Base-by-base conservation (phyloP, 2,329 filamentous ascomycete genomes). In the Calonectria crousiana region DNA sequence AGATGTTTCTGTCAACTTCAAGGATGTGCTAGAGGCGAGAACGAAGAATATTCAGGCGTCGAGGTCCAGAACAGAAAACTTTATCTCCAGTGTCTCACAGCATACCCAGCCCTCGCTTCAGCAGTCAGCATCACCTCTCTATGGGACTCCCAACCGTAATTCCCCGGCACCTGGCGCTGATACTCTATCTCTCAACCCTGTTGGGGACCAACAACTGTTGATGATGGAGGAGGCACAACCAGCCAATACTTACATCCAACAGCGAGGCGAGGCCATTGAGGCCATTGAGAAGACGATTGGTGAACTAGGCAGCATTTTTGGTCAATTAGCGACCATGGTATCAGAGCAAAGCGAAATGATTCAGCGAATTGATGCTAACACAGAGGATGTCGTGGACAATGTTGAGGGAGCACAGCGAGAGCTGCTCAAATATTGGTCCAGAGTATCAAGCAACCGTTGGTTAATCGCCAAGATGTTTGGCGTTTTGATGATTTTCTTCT, bases 31-130 rank as follows among this genome's bases (percentile, higher is more conserved):
- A 13, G 97, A 99, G 84, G 95, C 98, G 52, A 92, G 97, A 73
- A 98, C 97, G 68, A 98, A 98, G 88, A 99, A 98, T 84, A 98
- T 99, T 76, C 97, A 98, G 85, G 97, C 96, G 4, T 97, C 95
- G 72, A 90, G 95, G 74, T 95, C 95, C 58, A 89, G 97, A 78
- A 98, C 97, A 28, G 97, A 98, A 85, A 98, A 98, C 82, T 99
- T 99, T 81, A 95, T 99, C 69, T 97, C 95, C 3, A 94, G 94
- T 4, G 95, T 98, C 18, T 95, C 94, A 3, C 93, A 95, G 74
- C 93, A 95, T 79, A 90, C 94, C 3, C 92, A 94, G 78, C 88
- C 89, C 0, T 88, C 93, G 16, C 88, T 94, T 47, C 91, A 92
- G 80, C 92, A 95, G 81, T 95, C 93, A 6, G 94, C 95, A 23